Base-by-base conservation (phyloP, 2,329 filamentous ascomycete species). In the Neonectria magnoliae region DNA sequence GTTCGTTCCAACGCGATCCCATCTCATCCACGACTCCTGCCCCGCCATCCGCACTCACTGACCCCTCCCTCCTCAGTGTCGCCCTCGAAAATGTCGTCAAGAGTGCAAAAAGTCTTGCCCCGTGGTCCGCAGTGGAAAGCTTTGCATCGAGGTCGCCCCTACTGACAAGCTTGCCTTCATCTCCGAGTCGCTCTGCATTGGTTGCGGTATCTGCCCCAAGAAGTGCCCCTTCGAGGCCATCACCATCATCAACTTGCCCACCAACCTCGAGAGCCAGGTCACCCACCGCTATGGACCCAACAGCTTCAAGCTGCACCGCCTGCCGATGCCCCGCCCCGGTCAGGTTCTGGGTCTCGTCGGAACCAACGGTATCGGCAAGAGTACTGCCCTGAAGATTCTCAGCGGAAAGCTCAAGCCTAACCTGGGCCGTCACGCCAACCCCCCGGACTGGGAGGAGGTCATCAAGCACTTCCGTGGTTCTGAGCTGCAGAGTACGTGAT, bases 291-390 rank as follows among this genome's bases (percentile, higher is more conserved):
- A 99, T 86, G 97, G 95, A 60, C 95, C 96, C 80, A 99, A 99
- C 87, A 98, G 94, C 84, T 99, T 99, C 90, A 99, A 99, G 87
- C 90, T 99, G 72, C 96, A 99, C 82, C 91, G 97, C 75, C 87
- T 98, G 77, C 96, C 97, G 62, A 98, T 95, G 88, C 96, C 96
- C 68, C 91, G 96, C 66, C 95, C 96, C 33, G 96, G 96, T 68
- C 93, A 98, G 78, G 97, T 99, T 31, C 84, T 99, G 62, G 96
- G 96, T 85, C 87, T 99, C 57, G 97, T 99, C 48, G 97, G 96
- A 80, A 98, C 96, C 75, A 99, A 99, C 89, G 96, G 97, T 93
- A 99, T 98, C 76, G 96, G 96, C 82, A 99, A 99, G 89, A 98
- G 94, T 84, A 99, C 96, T n/a, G 97, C 96, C 9, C 85, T 99